phyloP scores from a whole-genome alignment of 371 early-diverging fungal genomes.

The Saksenaea vasiformis region DNA sequence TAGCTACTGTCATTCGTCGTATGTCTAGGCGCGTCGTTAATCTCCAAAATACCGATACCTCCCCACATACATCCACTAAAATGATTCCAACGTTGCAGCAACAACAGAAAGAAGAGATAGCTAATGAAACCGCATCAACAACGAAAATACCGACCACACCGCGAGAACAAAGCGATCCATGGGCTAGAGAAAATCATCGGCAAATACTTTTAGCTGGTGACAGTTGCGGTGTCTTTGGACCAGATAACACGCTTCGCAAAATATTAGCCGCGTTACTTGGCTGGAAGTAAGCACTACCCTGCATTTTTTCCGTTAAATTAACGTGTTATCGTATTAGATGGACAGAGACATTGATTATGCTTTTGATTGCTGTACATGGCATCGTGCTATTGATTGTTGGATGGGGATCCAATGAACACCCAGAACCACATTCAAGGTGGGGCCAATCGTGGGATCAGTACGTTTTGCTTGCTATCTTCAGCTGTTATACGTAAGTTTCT shows the following conservation, averaged over 20 bases:
- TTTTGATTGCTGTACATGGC: conserved; percentile 54
- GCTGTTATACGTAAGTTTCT: conserved; percentile 57
- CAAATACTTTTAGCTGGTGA: conserved; percentile 27
- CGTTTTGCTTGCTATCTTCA: conserved; percentile 54
- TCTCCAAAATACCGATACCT: conserved; percentile 23
- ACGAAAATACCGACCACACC: neutral
- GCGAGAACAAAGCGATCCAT: conserved; percentile 8
- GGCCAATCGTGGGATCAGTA: conserved; percentile 60
- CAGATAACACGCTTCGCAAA: conserved; percentile 26
- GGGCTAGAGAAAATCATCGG: conserved; percentile 6
- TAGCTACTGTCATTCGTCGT: conserved; percentile 19
- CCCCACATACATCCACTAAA: neutral
- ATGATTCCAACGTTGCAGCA: neutral
- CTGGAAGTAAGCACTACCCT: conserved; percentile 30
- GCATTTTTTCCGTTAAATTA: neutral
- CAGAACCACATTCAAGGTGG: conserved; percentile 44
- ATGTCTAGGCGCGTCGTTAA: conserved; percentile 32
- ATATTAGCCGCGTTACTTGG: conserved; percentile 21
- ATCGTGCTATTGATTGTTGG: conserved; percentile 45
- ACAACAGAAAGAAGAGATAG: neutral
- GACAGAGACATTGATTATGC: conserved; percentile 56
- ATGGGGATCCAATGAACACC: conserved; percentile 37
- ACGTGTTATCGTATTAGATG: conserved; percentile 37
- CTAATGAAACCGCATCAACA: neutral
- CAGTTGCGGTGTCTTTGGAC: conserved; percentile 38